Conservation (phyloP, 106 monocot genomes). For the Dioscorea alata region DNA sequence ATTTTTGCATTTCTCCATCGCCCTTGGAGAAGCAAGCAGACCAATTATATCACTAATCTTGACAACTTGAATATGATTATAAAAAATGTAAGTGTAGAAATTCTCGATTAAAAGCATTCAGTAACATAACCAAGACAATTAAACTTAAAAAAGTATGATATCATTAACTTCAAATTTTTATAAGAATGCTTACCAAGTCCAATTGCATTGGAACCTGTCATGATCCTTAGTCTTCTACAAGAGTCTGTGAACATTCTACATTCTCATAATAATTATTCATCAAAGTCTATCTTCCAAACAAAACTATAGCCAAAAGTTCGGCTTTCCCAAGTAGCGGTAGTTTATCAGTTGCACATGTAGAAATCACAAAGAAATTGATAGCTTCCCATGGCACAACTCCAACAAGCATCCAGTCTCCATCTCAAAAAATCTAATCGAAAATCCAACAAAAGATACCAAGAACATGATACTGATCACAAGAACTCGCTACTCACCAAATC, state of each 20-base stretch:
- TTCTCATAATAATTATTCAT: background rate
- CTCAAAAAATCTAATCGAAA: background rate
- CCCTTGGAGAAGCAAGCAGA: constrained; percentile 39
- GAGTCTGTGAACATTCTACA: constrained; percentile 55
- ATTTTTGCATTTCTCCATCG: constrained; percentile 45
- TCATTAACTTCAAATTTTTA: too few relatives aligned
- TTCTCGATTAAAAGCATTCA: too few relatives aligned
- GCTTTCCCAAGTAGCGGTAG: too few relatives aligned
- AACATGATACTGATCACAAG: background rate
- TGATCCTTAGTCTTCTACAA: constrained; percentile 57
- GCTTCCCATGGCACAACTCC: constrained; percentile 37
- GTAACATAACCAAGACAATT: too few relatives aligned
- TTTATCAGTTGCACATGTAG: too few relatives aligned
- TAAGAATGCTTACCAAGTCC: constrained; percentile 35
- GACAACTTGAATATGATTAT: too few relatives aligned
- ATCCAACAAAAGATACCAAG: constrained; percentile 1
- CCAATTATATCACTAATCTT: too few relatives aligned
- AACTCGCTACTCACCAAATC: constrained; percentile 54
- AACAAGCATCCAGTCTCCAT: constrained; percentile 39
- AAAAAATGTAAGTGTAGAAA: too few relatives aligned
- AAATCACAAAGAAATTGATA: too few relatives aligned
- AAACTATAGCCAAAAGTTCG: too few relatives aligned
- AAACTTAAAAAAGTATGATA: too few relatives aligned
- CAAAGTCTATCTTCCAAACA: too few relatives aligned
- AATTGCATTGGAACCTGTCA: constrained; percentile 62